These are phyloP conservation scores for Fusarium virguliforme DNA, from an alignment of 2,329 filamentous ascomycete genomes.

Conservation along the genomic window DNA sequence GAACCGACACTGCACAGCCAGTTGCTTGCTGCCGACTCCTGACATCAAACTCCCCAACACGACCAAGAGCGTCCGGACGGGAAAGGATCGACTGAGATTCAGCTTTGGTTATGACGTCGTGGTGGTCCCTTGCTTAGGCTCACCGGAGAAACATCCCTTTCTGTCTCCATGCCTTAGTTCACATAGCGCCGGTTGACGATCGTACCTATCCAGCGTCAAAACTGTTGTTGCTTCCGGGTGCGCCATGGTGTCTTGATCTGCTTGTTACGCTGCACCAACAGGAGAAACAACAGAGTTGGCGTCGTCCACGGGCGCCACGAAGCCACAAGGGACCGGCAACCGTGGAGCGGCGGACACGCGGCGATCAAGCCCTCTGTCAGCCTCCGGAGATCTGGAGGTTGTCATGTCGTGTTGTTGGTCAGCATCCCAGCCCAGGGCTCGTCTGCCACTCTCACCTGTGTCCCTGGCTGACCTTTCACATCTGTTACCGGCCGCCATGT, in stretches of 20 bases:
- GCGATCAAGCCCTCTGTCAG: slow-evolving; percentile 34
- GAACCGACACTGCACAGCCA: slow-evolving; percentile 1
- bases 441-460: slow-evolving; percentile 7
- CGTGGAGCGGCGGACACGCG: slow-evolving; percentile 30
- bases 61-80: slow-evolving; percentile 11
- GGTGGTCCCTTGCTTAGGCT: slow-evolving; percentile 15
- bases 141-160: slow-evolving; percentile 37
- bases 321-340: slow-evolving; percentile 11
- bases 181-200: slow-evolving; percentile 15
- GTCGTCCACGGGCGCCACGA: slow-evolving; percentile 20
- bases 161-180: slow-evolving; percentile 21
- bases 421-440: slow-evolving; percentile 15
- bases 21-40: not conserved
- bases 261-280: slow-evolving; percentile 15
- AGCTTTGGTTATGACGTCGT: slow-evolving; percentile 10
- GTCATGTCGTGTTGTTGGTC: slow-evolving; percentile 18
- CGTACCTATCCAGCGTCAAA: slow-evolving; percentile 13
- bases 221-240: slow-evolving; percentile 32
- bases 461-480: slow-evolving; percentile 10
- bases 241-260: slow-evolving; percentile 15
- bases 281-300: slow-evolving; percentile 16
- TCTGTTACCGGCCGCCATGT: slow-evolving; percentile 26
- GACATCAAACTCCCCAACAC: slow-evolving; percentile 10
- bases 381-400: slow-evolving; percentile 31
- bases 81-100: slow-evolving; percentile 34